A percentile compares a stretch with the other conserved stretches of the same genome.
Conservation (phyloP, 2,329 filamentous ascomycete genomes). For the Paecilomyces dactylethromorphus region DNA sequence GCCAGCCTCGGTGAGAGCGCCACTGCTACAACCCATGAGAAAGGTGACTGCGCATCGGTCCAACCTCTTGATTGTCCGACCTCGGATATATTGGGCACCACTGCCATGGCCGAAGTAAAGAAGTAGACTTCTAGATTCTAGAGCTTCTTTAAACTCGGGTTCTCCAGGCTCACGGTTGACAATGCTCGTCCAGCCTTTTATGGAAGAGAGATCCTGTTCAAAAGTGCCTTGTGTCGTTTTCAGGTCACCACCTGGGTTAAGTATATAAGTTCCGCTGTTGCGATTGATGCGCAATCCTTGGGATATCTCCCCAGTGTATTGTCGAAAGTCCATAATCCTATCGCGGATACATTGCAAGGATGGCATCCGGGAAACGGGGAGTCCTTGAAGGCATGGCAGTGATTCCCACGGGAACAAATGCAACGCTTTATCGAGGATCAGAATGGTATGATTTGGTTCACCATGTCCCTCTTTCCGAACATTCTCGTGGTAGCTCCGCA, state of each 20-base stretch:
- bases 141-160: slow-evolving; percentile 63
- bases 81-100: slow-evolving; percentile 87
- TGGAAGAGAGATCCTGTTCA: slow-evolving; percentile 53
- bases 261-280: slow-evolving; percentile 57
- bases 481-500: slow-evolving; percentile 67
- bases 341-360: slow-evolving; percentile 77
- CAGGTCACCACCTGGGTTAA: slow-evolving; percentile 85
- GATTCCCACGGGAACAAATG: slow-evolving; percentile 96
- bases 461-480: slow-evolving; percentile 28
- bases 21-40: slow-evolving; percentile 91
- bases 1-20: slow-evolving; percentile 69
- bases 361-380: slow-evolving; percentile 79
- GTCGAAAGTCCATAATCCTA: slow-evolving; percentile 54
- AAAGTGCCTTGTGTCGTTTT: slow-evolving; percentile 73
- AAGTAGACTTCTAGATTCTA: slow-evolving; percentile 64
- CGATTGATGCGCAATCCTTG: slow-evolving; percentile 44
- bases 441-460: slow-evolving; percentile 61
- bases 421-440: slow-evolving; percentile 85
- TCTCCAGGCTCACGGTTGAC: slow-evolving; percentile 66
- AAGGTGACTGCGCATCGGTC: slow-evolving; percentile 74
- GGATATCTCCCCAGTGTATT: slow-evolving; percentile 12
- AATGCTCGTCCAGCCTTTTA: slow-evolving; percentile 60
- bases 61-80: slow-evolving; percentile 72
- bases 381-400: slow-evolving; percentile 71
- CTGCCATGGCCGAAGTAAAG: slow-evolving; percentile 97